Percentiles rank a stretch among this genome's conserved stretches.
Conservation (phyloP, 495 filamentous ascomycete genomes). For the Talaromyces thailandensis region DNA sequence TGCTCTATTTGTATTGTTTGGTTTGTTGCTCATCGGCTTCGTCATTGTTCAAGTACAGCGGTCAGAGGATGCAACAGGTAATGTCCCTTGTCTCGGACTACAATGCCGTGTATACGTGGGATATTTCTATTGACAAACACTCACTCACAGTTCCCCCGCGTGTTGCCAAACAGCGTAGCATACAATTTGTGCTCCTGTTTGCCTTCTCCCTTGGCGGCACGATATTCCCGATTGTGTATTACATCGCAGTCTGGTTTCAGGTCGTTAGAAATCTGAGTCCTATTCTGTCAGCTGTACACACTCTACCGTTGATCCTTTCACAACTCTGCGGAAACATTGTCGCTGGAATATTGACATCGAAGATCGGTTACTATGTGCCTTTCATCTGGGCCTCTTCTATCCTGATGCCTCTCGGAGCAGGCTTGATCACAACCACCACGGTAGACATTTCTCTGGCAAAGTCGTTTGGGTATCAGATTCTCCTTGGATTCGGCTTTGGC, state of each 20-base stretch:
- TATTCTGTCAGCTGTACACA: slow-evolving; percentile 21
- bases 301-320: slow-evolving; percentile 9
- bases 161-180: neutral
- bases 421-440: neutral
- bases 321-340: no score
- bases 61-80: neutral
- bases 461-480: neutral
- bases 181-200: neutral
- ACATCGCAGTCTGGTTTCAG: neutral
- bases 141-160: neutral
- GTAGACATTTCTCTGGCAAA: neutral
- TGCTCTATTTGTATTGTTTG: slow-evolving; percentile 16
- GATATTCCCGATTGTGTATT: slow-evolving; percentile 15
- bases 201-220: slow-evolving; percentile 15
- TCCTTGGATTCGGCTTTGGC: neutral
- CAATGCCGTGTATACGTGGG: no score
- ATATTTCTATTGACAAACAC: no score
- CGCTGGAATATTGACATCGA: slow-evolving; percentile 11
- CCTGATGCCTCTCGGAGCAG: slow-evolving; percentile 15
- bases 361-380: slow-evolving; percentile 32
- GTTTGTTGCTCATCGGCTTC: slow-evolving; percentile 15
- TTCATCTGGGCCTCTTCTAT: slow-evolving; percentile 39
- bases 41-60: slow-evolving; percentile 11
- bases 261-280: slow-evolving; percentile 13
- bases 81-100: no score